Percentiles rank a stretch among this genome's conserved stretches.
Conservation (phyloP, 1,139 yeast genomes). For the Diutina sp. region DNA sequence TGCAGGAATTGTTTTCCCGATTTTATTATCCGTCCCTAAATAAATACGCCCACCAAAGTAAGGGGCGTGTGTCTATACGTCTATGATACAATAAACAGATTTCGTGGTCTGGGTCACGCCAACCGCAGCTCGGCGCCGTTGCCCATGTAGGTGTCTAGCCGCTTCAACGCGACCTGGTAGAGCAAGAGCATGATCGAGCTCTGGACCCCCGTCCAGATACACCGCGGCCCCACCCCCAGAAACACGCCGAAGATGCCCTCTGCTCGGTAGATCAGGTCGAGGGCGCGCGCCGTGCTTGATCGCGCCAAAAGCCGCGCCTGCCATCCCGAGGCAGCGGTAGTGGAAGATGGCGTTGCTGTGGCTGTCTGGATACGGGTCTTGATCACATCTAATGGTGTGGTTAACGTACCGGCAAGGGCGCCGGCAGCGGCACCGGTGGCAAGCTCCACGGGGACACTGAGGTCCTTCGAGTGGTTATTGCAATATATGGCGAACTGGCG, state of each 20-base stretch:
- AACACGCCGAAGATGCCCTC: conserved; percentile 79
- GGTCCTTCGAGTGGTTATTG: conserved; percentile 23
- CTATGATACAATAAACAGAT: neutral
- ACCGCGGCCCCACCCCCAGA: conserved; percentile 92
- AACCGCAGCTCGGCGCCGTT: neutral
- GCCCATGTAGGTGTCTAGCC: neutral
- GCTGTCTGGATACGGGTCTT: conserved; percentile 86
- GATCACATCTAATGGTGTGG: conserved; percentile 84
- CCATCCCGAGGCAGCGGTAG: neutral
- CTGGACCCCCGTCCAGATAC: conserved; percentile 93
- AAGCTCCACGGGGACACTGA: conserved; percentile 53
- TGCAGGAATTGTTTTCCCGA: neutral
- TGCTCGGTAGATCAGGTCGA: conserved; percentile 49
- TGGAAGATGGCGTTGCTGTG: conserved; percentile 8
- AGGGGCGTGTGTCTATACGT: neutral
- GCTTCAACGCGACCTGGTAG: conserved; percentile 47
- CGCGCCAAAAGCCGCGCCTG: conserved; percentile 15
- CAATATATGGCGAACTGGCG: conserved; percentile 46
- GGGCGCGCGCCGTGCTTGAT: conserved; percentile 49
- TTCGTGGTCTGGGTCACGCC: neutral
- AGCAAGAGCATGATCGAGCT: conserved; percentile 87
- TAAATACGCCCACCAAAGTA: neutral
- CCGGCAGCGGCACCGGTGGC: conserved; percentile 94
- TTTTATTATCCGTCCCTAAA: neutral
- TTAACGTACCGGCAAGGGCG: conserved; percentile 76